phyloP scores from a whole-genome alignment of 169 alveolate genomes.

The Plasmodium vinckei region DNA sequence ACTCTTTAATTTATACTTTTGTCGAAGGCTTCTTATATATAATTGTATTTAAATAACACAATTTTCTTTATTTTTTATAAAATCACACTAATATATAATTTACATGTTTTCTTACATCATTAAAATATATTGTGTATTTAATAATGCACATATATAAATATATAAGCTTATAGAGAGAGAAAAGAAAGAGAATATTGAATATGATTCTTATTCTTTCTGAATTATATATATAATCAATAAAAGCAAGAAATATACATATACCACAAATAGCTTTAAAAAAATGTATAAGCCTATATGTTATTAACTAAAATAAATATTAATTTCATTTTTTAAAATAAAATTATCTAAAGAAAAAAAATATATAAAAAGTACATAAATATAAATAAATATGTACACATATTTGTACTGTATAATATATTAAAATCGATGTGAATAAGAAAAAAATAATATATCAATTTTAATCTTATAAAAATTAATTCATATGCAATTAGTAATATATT shows the following conservation, averaged over 20 bases:
- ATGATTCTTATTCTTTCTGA: slow-evolving; percentile 20
- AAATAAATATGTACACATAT: not conserved
- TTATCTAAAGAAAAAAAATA: slow-evolving; percentile 21
- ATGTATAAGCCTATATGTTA: slow-evolving; percentile 9
- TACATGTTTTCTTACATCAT: slow-evolving; percentile 17
- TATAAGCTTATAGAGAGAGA: slow-evolving; percentile 13
- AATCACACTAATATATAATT: slow-evolving; percentile 13
- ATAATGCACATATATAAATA: slow-evolving; percentile 10
- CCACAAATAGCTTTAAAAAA: slow-evolving; percentile 12
- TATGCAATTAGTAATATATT: slow-evolving; percentile 9
- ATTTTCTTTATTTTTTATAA: slow-evolving; percentile 8
- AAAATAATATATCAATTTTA: slow-evolving; percentile 1
- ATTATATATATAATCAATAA: slow-evolving; percentile 13
- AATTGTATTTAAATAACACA: not conserved
- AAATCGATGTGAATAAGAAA: slow-evolving; percentile 7
- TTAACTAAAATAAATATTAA: slow-evolving; percentile 19
- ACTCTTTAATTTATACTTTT: slow-evolving; percentile 15
- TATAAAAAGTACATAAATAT: slow-evolving; percentile 14
- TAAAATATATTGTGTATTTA: not conserved
- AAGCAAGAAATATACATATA: slow-evolving; percentile 8
- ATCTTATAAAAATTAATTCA: slow-evolving; percentile 31
- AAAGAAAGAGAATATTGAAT: slow-evolving; percentile 12
- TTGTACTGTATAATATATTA: not conserved
- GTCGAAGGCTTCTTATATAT: not conserved
- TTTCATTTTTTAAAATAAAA: slow-evolving; percentile 64